Base-by-base conservation (phyloP, 257 asterid species). In the Primulina eburnea region DNA sequence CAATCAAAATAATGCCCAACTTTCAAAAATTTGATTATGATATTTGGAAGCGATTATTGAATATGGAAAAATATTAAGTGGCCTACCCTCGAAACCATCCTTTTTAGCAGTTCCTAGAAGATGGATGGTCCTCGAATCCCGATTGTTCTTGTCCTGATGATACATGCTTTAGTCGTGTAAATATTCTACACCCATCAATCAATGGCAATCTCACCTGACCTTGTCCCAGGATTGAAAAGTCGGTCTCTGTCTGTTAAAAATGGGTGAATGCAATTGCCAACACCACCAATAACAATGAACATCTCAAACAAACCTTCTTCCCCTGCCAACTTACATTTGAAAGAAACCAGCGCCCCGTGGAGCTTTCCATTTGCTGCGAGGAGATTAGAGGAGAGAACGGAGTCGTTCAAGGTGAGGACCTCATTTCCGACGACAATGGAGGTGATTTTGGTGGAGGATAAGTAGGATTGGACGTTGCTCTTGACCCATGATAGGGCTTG, bases 381-480 rank as follows among this genome's bases (percentile, higher is more conserved):
- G 65, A 92, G 93, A 38, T 76, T 71, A 55, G 85, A 40, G 57
- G 95, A 72, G 29, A 89, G 82, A 16, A 81, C 1, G 61, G 94
- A 61, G 77, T 89, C 95, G 79, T 89, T 89, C 55, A 78, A 68
- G 7, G 94, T 83, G 26, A 92, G 77, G 29, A 88, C 86, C 60
- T 92, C 98, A 67, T 92, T 92, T 1, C 98, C 96, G 67, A 89
- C 92, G 62, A 92, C 86, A 67, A 92, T 89, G 80, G 75, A 73
- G 75, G 84, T 74, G 76, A 92, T 83, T 20, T 85, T 92, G 2
- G 95, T 92, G 14, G 89, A 76, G 2, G 94, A 96, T 2, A 89
- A 65, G 78, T 77, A 85, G 62, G 82, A 32, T 57, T 77, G 88
- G 20, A 92, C 96, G 58, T 88, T 92, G 11, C 80, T 33, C 38